These are phyloP conservation scores for Thymus quinquecostatus DNA, from an alignment of 257 asterid genomes.

Conservation along the genomic window DNA sequence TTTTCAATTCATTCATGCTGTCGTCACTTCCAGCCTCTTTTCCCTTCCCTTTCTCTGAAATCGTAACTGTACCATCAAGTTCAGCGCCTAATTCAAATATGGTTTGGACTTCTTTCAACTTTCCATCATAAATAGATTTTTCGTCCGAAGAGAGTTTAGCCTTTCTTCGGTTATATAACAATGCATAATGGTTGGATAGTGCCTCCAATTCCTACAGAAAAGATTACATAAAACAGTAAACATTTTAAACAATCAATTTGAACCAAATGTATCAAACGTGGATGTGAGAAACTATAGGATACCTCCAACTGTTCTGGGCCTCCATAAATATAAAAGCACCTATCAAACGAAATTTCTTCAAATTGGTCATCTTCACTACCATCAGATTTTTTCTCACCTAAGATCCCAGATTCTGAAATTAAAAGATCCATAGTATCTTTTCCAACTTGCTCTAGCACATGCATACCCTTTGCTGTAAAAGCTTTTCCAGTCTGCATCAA, in stretches of 20 bases:
- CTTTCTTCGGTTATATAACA: slow-evolving; percentile 84
- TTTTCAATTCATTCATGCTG: slow-evolving; percentile 59
- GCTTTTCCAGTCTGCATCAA: slow-evolving; percentile 77
- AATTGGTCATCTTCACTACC: slow-evolving; percentile 65
- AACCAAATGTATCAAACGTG: slow-evolving; percentile 19
- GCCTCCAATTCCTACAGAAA: slow-evolving; percentile 90
- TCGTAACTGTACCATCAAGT: slow-evolving; percentile 56
- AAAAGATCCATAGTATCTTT: slow-evolving; percentile 95
- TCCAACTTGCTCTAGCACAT: slow-evolving; percentile 92
- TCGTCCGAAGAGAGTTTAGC: slow-evolving; percentile 80
- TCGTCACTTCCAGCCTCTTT: slow-evolving; percentile 66
- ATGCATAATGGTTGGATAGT: slow-evolving; percentile 78
- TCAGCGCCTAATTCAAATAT: slow-evolving; percentile 73
- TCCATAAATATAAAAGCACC: slow-evolving; percentile 98
- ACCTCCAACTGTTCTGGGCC: slow-evolving; percentile 99
- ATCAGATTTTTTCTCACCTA: slow-evolving; percentile 52
- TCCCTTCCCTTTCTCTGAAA: slow-evolving; percentile 83
- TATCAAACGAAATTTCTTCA: slow-evolving; percentile 85
- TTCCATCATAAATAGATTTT: slow-evolving; percentile 79
- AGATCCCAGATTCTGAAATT: slow-evolving; percentile 85
- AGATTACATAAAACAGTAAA: slow-evolving; percentile 7
- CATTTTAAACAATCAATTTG: slow-evolving; percentile 24
- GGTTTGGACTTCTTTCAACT: slow-evolving; percentile 81
- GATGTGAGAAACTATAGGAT: slow-evolving; percentile 25
- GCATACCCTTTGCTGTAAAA: slow-evolving; percentile 87